Conservation (phyloP, 1,139 yeast species). For the Diutina rugosa region DNA sequence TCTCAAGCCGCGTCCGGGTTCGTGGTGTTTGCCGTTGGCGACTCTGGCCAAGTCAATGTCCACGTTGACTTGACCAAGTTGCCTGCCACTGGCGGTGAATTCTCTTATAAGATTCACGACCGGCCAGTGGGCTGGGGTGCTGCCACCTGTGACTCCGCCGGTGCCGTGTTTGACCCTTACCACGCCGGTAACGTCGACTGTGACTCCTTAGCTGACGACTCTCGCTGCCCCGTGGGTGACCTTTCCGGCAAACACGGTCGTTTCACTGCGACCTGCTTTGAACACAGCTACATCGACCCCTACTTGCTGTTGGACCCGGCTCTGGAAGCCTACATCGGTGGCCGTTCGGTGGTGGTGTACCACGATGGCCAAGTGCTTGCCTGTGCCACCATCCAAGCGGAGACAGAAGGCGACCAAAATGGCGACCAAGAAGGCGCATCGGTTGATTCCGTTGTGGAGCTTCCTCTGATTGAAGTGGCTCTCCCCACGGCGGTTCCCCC, state of each 20-base stretch:
- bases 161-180: constrained; percentile 42
- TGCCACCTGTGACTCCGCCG: constrained; percentile 32
- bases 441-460: too few relatives aligned
- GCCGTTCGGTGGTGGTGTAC: constrained; percentile 41
- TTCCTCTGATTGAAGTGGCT: too few relatives aligned
- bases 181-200: constrained; percentile 28
- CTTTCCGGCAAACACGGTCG: constrained; percentile 53
- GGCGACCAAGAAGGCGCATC: too few relatives aligned
- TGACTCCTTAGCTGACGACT: constrained; percentile 31
- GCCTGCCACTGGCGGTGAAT: constrained; percentile 46
- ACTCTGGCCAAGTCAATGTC: constrained; percentile 38
- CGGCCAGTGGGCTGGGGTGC: constrained; percentile 21
- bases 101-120: constrained; percentile 45
- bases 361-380: constrained; percentile 38
- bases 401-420: too few relatives aligned
- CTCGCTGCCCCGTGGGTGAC: constrained; percentile 48
- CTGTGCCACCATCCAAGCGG: constrained; percentile 37
- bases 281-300: constrained; percentile 38
- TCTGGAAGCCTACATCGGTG: constrained; percentile 37
- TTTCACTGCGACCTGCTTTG: constrained; percentile 42
- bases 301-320: constrained; percentile 36
- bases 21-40: constrained; percentile 33
- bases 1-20: constrained; percentile 31
- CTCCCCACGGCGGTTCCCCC: too few relatives aligned
- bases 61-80: constrained; percentile 48